A percentile compares a stretch with the other conserved stretches of the same genome.
Evolutionary conservation across 768 basidiomycete genomes (phyloP).

Genomic region (Scleroderma citrinum): DNA sequence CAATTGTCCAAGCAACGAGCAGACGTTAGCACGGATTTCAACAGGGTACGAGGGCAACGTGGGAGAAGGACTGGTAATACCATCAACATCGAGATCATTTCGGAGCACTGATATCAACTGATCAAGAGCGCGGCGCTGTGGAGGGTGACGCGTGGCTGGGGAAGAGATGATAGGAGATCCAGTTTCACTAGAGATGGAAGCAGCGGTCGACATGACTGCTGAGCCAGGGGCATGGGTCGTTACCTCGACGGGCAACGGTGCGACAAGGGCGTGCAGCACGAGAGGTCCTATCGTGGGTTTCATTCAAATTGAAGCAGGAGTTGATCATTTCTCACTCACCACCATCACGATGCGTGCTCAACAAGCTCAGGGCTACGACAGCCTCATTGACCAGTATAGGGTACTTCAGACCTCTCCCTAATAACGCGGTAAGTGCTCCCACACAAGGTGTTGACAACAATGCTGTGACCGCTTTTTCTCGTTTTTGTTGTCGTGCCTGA

Average conservation of each 20-base stretch:
- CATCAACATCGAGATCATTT: constrained; percentile 29
- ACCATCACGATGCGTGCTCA: constrained; percentile 60
- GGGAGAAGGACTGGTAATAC: constrained; percentile 35
- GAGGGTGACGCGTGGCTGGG: constrained; percentile 32
- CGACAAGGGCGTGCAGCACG: constrained; percentile 55
- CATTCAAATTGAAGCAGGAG: not conserved
- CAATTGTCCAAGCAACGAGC: constrained; percentile 63
- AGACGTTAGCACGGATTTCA: constrained; percentile 74
- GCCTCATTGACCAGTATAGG: constrained; percentile 87
- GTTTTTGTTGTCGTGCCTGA: constrained; percentile 41
- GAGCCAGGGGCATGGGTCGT: constrained; percentile 26
- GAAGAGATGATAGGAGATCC: constrained; percentile 46
- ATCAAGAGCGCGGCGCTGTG: constrained; percentile 58
- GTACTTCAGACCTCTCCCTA: constrained; percentile 73
- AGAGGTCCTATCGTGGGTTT: constrained; percentile 42
- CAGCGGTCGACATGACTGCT: constrained; percentile 32
- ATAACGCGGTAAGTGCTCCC: constrained; percentile 59
- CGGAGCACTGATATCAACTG: constrained; percentile 59
- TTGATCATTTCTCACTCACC: constrained; percentile 41
- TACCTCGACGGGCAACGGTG: constrained; percentile 41
- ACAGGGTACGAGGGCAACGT: constrained; percentile 47
- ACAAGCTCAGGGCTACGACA: constrained; percentile 72
- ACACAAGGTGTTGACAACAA: constrained; percentile 52
- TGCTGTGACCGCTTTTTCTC: constrained; percentile 46
- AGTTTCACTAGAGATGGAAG: constrained; percentile 39